phyloP scores from a whole-genome alignment of 1,284 basidiomycete genomes.

The Ganoderma resinaceum region DNA sequence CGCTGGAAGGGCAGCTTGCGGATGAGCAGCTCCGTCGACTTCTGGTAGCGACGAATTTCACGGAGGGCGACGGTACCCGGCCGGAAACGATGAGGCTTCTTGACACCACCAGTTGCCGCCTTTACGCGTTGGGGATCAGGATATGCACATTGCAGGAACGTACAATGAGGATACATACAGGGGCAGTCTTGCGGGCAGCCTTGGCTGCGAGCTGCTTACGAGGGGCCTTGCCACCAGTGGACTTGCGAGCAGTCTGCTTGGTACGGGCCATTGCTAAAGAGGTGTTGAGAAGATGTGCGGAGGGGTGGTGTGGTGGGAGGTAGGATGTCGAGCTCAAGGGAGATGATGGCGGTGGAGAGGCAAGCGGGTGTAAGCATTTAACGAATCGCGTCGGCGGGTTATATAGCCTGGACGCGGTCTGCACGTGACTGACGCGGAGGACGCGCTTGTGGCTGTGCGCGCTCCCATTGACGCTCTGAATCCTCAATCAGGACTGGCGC shows the following conservation, averaged over 20 bases:
- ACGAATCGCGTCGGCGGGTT: constrained; percentile 34
- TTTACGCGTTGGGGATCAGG: constrained; percentile 14
- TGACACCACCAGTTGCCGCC: constrained; percentile 87
- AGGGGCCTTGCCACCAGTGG: constrained; percentile 88
- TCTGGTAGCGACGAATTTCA: constrained; percentile 98
- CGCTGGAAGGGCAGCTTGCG: constrained; percentile 95
- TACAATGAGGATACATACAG: constrained; percentile 42
- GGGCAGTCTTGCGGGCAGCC: constrained; percentile 71
- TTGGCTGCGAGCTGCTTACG: constrained; percentile 93
- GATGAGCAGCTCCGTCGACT: constrained; percentile 93
- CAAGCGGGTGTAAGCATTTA: constrained; percentile 31
- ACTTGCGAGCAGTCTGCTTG: constrained; percentile 87
- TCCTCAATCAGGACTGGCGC: not conserved
- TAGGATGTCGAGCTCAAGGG: constrained; percentile 15
- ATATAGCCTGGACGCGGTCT: constrained; percentile 35
- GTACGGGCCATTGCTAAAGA: constrained; percentile 56
- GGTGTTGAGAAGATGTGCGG: constrained; percentile 14
- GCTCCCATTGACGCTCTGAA: constrained; percentile 9
- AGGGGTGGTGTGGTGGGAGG: constrained; percentile 6
- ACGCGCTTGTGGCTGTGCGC: constrained; percentile 36
- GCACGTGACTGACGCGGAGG: constrained; percentile 33
- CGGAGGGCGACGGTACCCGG: constrained; percentile 98
- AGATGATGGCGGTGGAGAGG: constrained; percentile 32
- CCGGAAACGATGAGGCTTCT: constrained; percentile 97
- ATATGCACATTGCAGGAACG: not conserved